Evolutionary conservation across 352 stramenopile species (phyloP).

Genomic region (Phytophthora kernoviae): DNA sequence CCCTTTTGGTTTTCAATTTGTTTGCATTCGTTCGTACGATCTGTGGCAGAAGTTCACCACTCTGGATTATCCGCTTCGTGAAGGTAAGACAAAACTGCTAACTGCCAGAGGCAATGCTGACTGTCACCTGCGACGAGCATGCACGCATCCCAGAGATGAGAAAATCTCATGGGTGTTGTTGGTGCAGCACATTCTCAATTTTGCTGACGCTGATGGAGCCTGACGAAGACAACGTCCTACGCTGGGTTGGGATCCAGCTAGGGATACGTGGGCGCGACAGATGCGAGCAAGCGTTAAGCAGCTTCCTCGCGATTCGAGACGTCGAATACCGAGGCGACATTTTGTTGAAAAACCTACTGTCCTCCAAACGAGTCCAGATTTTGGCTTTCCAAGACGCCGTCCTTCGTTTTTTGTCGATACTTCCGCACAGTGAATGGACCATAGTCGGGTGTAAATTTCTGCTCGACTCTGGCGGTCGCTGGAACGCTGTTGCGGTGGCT

Average conservation of each 20-base stretch:
- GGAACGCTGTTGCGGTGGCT: constrained; percentile 24
- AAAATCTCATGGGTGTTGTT: neutral
- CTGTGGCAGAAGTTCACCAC: no score
- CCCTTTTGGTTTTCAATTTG: no score
- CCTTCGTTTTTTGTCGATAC: constrained; percentile 14
- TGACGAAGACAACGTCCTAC: constrained; percentile 19
- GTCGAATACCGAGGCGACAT: constrained; percentile 28
- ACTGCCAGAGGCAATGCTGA: no score
- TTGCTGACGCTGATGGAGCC: constrained; percentile 23
- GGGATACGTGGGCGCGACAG: constrained; percentile 11
- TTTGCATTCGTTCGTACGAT: no score
- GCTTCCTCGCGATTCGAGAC: constrained; percentile 25
- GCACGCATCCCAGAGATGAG: no score
- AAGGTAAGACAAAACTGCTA: no score
- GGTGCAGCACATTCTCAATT: constrained; percentile 11
- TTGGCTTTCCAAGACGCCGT: constrained; percentile 16
- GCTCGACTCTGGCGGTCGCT: constrained; percentile 20
- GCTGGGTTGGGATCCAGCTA: constrained; percentile 17
- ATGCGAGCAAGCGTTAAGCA: constrained; percentile 16
- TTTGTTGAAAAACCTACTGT: constrained; percentile 25
- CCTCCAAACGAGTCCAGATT: constrained; percentile 25
- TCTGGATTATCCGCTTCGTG: no score
- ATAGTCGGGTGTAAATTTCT: constrained; percentile 20
- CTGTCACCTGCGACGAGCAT: no score
- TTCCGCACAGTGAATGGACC: constrained; percentile 26